These are phyloP conservation scores for Sapria himalayana DNA, from an alignment of 345 rosid species.

Conservation along the genomic window DNA sequence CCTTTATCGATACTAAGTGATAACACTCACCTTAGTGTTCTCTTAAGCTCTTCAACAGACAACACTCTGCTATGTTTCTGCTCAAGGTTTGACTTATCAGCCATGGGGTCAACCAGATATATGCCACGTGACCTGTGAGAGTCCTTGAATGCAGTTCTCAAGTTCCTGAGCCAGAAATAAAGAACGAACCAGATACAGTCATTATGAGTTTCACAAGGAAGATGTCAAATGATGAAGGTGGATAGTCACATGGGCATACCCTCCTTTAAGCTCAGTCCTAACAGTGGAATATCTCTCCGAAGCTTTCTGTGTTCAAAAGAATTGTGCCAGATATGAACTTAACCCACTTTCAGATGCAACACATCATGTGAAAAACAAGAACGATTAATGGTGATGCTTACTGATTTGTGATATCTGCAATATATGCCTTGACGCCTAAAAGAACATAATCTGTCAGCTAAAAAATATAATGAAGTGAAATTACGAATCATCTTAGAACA, in stretches of 20 bases:
- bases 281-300: constrained; percentile 35
- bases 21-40: constrained; percentile 81
- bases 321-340: constrained; percentile 1
- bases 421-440: constrained; percentile 51
- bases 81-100: constrained; percentile 20
- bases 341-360: too few relatives aligned
- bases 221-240: too few relatives aligned
- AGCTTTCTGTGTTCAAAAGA: constrained; percentile 48
- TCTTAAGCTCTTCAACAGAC: constrained; percentile 63
- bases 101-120: constrained; percentile 40
- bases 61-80: constrained; percentile 41
- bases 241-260: too few relatives aligned
- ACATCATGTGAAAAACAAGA: too few relatives aligned
- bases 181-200: neutral
- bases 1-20: too few relatives aligned
- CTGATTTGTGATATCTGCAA: constrained; percentile 55
- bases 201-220: too few relatives aligned
- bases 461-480: too few relatives aligned
- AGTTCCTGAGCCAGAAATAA: constrained; percentile 27
- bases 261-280: constrained; percentile 69
- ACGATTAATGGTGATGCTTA: constrained; percentile 12
- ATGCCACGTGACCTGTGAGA: constrained; percentile 35
- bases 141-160: constrained; percentile 38
- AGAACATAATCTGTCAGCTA: constrained; percentile 9
- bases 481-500: too few relatives aligned